A percentile compares a stretch with the other conserved stretches of the same genome.
Conservation (phyloP, 192 early-diverging fungal species). For the Funneliformis geosporum region DNA sequence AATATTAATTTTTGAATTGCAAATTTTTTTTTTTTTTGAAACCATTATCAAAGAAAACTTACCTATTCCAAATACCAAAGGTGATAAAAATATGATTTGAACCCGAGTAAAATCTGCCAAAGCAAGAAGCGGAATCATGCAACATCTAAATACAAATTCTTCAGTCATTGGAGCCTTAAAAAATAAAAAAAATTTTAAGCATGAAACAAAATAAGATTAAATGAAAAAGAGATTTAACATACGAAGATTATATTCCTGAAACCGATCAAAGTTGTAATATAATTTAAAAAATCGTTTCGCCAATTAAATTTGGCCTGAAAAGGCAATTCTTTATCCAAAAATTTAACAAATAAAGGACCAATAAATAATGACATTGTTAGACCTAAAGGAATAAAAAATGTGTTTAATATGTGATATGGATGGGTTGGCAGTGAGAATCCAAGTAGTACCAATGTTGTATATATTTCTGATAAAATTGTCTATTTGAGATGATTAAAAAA, state of each 20-base stretch:
- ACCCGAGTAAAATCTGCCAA: constrained; percentile 40
- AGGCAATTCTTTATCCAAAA: constrained; percentile 45
- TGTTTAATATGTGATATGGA: constrained; percentile 29
- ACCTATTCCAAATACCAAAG: constrained; percentile 79
- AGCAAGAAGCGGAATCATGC: constrained; percentile 59
- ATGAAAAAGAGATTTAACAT: not conserved
- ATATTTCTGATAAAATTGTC: constrained; percentile 19
- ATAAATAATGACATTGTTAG: constrained; percentile 56
- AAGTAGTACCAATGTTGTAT: constrained; percentile 32
- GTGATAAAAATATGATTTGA: constrained; percentile 55
- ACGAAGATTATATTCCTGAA: constrained; percentile 55
- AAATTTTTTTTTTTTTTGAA: no score
- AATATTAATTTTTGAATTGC: not conserved
- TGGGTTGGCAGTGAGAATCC: constrained; percentile 39
- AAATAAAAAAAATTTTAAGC: not conserved
- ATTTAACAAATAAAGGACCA: constrained; percentile 54
- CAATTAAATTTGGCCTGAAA: constrained; percentile 44
- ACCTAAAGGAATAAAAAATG: constrained; percentile 38
- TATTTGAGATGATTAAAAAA: not conserved
- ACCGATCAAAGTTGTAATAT: constrained; percentile 35
- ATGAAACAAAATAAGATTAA: not conserved
- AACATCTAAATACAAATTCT: constrained; percentile 74
- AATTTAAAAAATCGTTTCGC: constrained; percentile 31
- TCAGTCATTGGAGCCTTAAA: constrained; percentile 69
- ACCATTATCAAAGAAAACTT: constrained; percentile 4